Evolutionary conservation across 2,329 filamentous ascomycete genomes (phyloP).

Genomic region (Beauveria sp.): DNA sequence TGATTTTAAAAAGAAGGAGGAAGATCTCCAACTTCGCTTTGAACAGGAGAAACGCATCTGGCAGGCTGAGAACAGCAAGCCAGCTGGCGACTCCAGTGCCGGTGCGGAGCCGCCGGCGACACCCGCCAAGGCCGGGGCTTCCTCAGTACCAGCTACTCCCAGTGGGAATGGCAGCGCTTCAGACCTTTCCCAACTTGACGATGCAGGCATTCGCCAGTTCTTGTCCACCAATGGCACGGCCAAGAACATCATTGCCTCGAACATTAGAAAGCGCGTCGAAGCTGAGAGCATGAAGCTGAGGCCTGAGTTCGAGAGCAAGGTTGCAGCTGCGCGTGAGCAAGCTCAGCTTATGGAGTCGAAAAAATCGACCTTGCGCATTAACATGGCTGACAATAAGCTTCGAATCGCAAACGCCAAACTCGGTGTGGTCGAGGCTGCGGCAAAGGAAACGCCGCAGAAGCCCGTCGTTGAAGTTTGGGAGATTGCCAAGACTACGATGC

Average conservation of each 20-base stretch:
- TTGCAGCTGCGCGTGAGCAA: slow-evolving; percentile 48
- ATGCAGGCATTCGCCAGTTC: slow-evolving; percentile 50
- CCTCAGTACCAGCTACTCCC: slow-evolving; percentile 28
- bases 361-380: slow-evolving; percentile 66
- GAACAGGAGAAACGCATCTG: slow-evolving; percentile 59
- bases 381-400: slow-evolving; percentile 67
- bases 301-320: slow-evolving; percentile 42
- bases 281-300: slow-evolving; percentile 54
- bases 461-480: slow-evolving; percentile 84
- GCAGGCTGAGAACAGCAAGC: slow-evolving; percentile 42
- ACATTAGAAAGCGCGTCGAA: slow-evolving; percentile 64
- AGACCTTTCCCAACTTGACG: slow-evolving; percentile 43
- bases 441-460: slow-evolving; percentile 74
- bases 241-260: slow-evolving; percentile 50
- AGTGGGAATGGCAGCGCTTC: slow-evolving; percentile 22
- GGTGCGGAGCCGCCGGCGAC: slow-evolving; percentile 15
- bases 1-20: slow-evolving; percentile 46
- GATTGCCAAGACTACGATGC: slow-evolving; percentile 53
- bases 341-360: slow-evolving; percentile 68
- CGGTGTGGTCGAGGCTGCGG: slow-evolving; percentile 71
- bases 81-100: slow-evolving; percentile 17
- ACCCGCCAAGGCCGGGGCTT: slow-evolving; percentile 29
- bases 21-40: slow-evolving; percentile 46
- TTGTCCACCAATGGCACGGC: slow-evolving; percentile 49
- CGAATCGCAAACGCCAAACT: slow-evolving; percentile 63